Evolutionary conservation across 305 asterid genomes (phyloP).

Genomic region (Petunia hybrid): DNA sequence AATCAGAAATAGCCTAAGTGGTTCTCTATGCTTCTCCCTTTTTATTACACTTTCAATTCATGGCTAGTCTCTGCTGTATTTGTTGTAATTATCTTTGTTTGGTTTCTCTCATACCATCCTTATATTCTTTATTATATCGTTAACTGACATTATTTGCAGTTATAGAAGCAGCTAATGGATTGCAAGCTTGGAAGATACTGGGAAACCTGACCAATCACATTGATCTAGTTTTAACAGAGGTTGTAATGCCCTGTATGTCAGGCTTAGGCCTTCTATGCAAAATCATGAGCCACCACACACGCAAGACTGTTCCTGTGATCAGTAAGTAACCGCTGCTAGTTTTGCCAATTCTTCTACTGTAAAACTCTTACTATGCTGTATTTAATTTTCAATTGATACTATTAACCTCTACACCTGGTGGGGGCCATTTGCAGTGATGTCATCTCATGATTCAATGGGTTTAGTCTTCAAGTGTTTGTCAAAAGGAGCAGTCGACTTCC

Average conservation of each 20-base stretch:
- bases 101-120: slow-evolving; percentile 23
- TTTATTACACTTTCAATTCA: neutral
- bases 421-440: slow-evolving; percentile 77
- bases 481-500: slow-evolving; percentile 88
- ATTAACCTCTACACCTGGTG: slow-evolving; percentile 35
- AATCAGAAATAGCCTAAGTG: neutral
- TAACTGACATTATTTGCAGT: slow-evolving; percentile 52
- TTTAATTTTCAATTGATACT: slow-evolving; percentile 25
- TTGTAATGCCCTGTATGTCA: slow-evolving; percentile 76
- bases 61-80: slow-evolving; percentile 4
- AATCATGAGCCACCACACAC: slow-evolving; percentile 84
- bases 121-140: slow-evolving; percentile 18
- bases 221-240: slow-evolving; percentile 84
- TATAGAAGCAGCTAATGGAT: slow-evolving; percentile 73
- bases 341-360: neutral
- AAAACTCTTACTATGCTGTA: neutral
- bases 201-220: slow-evolving; percentile 75
- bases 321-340: slow-evolving; percentile 58
- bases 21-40: slow-evolving; percentile 20
- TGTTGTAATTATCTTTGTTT: slow-evolving; percentile 13
- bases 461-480: slow-evolving; percentile 86
- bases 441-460: slow-evolving; percentile 86
- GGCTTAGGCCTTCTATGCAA: slow-evolving; percentile 83
- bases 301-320: slow-evolving; percentile 83
- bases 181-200: slow-evolving; percentile 87